phyloP scores from a whole-genome alignment of 108 stramenopile genomes.

The Stephanodiscus minutulus region DNA sequence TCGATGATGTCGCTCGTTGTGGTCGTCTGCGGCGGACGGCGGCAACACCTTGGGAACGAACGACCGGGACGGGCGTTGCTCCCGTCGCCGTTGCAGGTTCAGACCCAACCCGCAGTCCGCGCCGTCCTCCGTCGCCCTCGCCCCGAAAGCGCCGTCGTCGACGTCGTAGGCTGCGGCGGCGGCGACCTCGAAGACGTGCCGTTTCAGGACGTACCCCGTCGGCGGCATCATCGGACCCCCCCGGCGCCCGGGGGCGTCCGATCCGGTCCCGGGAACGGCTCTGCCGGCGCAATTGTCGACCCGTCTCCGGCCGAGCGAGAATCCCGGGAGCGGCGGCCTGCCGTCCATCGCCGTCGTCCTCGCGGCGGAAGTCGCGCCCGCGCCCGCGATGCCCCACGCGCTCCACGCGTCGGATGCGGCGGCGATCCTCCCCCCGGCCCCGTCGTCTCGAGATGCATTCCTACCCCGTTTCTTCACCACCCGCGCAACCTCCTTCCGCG shows the following conservation, averaged over 20 bases:
- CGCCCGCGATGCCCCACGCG: slow-evolving; percentile 40
- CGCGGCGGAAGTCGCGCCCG: neutral
- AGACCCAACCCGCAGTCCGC: slow-evolving; percentile 39
- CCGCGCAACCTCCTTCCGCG: neutral
- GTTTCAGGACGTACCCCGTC: slow-evolving; percentile 39
- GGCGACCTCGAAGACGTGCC: slow-evolving; percentile 37
- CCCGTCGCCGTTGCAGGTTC: slow-evolving; percentile 20
- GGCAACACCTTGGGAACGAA: slow-evolving; percentile 31
- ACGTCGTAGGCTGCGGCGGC: neutral
- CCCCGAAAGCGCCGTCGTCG: neutral
- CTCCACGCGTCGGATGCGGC: slow-evolving; percentile 48
- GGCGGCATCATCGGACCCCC: slow-evolving; percentile 41
- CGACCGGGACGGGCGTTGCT: slow-evolving; percentile 4
- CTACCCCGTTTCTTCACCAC: neutral
- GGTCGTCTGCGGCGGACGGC: slow-evolving; percentile 5
- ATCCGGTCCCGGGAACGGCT: neutral
- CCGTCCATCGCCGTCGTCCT: slow-evolving; percentile 31
- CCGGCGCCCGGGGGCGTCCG: slow-evolving; percentile 17
- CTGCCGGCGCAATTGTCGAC: neutral
- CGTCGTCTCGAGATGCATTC: too few relatives aligned
- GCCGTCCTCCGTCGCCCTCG: slow-evolving; percentile 4
- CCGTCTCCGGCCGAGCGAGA: slow-evolving; percentile 15
- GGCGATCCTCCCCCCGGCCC: neutral
- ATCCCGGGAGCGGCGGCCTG: slow-evolving; percentile 43
- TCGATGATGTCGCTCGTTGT: neutral